These are phyloP conservation scores for Tolypocladium amazonense DNA, from an alignment of 2,329 filamentous ascomycete species.

Conservation along the genomic window DNA sequence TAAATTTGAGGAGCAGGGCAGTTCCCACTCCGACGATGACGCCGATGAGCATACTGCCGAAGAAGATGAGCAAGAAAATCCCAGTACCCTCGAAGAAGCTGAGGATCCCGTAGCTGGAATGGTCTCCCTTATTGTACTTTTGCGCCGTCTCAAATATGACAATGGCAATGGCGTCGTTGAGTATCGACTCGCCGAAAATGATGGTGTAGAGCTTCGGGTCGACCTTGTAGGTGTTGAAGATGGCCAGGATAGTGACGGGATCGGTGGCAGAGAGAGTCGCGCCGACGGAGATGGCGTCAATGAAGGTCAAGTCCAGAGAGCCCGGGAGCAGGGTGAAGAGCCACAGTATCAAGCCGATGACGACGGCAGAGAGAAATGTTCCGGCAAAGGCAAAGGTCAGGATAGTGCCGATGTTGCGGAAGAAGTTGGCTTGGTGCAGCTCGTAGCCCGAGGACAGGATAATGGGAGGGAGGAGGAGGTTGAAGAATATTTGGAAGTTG, in stretches of 20 bases:
- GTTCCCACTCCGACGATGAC: conserved; percentile 78
- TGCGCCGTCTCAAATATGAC: conserved; percentile 97
- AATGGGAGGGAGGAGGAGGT: conserved; percentile 93
- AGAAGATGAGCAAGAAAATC: conserved; percentile 93
- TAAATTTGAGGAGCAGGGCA: conserved; percentile 86
- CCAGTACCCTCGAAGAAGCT: conserved; percentile 87
- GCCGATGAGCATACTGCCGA: conserved; percentile 84
- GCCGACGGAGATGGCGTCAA: conserved; percentile 93
- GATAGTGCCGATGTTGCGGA: conserved; percentile 94
- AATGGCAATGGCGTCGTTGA: conserved; percentile 97
- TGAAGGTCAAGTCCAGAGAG: conserved; percentile 75
- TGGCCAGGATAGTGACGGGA: conserved; percentile 93
- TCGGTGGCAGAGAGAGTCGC: conserved; percentile 95
- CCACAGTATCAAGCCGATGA: conserved; percentile 80
- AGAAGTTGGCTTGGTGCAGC: conserved; percentile 97
- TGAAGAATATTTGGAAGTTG: conserved; percentile 99
- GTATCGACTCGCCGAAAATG: conserved; percentile 95
- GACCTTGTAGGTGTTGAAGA: conserved; percentile 99
- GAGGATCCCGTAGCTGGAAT: conserved; percentile 62
- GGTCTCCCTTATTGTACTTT: conserved; percentile 70
- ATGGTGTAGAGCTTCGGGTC: conserved; percentile 97
- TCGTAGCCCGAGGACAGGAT: conserved; percentile 97
- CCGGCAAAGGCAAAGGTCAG: conserved; percentile 95
- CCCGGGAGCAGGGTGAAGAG: conserved; percentile 81
- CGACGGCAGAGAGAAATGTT: conserved; percentile 94